Conservation (phyloP, 306 rosid genomes). For the Cucurbita moschata region DNA sequence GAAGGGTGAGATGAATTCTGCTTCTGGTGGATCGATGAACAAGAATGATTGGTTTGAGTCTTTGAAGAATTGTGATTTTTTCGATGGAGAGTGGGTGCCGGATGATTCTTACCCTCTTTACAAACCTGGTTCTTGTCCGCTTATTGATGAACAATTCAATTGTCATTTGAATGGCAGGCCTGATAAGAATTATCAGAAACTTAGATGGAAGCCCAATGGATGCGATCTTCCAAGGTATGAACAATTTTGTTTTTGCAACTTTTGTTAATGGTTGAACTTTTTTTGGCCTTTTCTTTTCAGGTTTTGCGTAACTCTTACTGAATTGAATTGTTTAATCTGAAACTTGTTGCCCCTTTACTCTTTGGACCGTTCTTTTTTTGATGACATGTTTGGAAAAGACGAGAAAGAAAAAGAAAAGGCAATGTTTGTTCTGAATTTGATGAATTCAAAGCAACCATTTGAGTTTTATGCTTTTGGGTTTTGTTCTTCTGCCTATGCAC, state of each 20-base stretch:
- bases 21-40: constrained; percentile 19
- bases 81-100: constrained; percentile 67
- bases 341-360: background rate
- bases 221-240: constrained; percentile 74
- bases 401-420: background rate
- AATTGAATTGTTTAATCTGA: background rate
- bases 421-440: background rate
- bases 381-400: background rate
- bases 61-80: constrained; percentile 62
- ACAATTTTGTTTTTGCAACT: background rate
- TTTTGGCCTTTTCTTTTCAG: background rate
- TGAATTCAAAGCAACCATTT: background rate
- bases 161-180: constrained; percentile 75
- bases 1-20: constrained; percentile 5
- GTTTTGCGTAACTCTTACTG: background rate
- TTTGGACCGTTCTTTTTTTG: background rate
- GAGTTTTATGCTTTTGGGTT: background rate
- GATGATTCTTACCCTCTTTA: constrained; percentile 71
- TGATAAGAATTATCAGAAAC: constrained; percentile 48
- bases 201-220: constrained; percentile 78
- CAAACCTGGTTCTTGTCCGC: constrained; percentile 58
- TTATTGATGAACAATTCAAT: constrained; percentile 74
- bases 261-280: background rate
- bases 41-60: constrained; percentile 28
- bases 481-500: background rate